A percentile compares a stretch with the other conserved stretches of the same genome.
These are phyloP conservation scores for Coniochaeta sp. DNA, from an alignment of 2,329 filamentous ascomycete species.

Conservation along the genomic window DNA sequence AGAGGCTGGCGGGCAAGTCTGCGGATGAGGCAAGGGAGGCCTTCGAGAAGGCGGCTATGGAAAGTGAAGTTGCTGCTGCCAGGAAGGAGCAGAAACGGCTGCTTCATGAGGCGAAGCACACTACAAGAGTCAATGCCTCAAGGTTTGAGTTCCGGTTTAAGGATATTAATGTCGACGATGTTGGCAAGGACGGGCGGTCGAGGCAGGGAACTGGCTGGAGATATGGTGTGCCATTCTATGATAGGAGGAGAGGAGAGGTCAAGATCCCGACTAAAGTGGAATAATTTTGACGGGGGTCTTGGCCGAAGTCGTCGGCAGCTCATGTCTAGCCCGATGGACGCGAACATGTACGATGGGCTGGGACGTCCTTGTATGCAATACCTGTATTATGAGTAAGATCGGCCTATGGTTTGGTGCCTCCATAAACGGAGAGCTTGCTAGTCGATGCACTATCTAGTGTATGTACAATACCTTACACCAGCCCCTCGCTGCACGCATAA, in stretches of 20 bases:
- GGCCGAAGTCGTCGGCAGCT: background rate
- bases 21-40: slow-evolving; percentile 26
- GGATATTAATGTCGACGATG: slow-evolving; percentile 48
- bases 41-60: slow-evolving; percentile 32
- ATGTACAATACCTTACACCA: slow-evolving; percentile 9
- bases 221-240: slow-evolving; percentile 56
- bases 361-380: background rate
- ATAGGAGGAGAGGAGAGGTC: slow-evolving; percentile 54
- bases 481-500: slow-evolving; percentile 3
- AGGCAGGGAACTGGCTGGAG: slow-evolving; percentile 49
- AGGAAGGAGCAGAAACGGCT: slow-evolving; percentile 21
- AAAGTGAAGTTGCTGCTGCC: slow-evolving; percentile 32
- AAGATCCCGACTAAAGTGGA: slow-evolving; percentile 61
- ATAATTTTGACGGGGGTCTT: slow-evolving; percentile 13
- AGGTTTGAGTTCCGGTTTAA: slow-evolving; percentile 58
- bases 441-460: background rate
- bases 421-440: background rate
- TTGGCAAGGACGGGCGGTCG: slow-evolving; percentile 45
- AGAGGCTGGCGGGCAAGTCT: slow-evolving; percentile 29
- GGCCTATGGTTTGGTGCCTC: background rate
- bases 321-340: background rate
- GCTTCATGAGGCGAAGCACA: slow-evolving; percentile 29
- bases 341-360: background rate
- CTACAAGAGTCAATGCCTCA: slow-evolving; percentile 37
- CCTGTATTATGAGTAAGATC: background rate